phyloP scores from a whole-genome alignment of 768 basidiomycete species.

The Leucocoprinus sp. region DNA sequence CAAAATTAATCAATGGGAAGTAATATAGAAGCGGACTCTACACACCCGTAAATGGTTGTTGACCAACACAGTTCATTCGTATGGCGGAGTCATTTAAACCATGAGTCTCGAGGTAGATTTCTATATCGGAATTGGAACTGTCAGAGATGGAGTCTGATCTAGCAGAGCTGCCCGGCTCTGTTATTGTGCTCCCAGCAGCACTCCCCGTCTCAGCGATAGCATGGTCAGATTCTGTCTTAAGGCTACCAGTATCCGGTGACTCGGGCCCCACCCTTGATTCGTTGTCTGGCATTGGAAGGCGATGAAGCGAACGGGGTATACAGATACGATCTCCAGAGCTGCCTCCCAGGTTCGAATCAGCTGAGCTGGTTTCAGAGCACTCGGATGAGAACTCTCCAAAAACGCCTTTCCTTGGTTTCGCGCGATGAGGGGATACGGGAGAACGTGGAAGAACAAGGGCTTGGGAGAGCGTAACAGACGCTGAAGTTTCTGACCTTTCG shows the following conservation, averaged over 20 bases:
- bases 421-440: conserved; percentile 8
- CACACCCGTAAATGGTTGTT: conserved; percentile 11
- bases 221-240: conserved; percentile 3
- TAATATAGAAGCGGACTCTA: not conserved
- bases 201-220: conserved; percentile 4
- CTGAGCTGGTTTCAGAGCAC: not conserved
- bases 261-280: not conserved
- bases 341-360: not conserved
- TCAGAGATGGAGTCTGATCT: conserved; percentile 6
- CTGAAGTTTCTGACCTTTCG: not conserved
- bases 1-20: not conserved
- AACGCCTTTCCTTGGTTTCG: conserved; percentile 4
- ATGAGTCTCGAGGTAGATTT: conserved; percentile 28
- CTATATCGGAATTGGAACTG: conserved; percentile 20
- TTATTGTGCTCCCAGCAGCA: conserved; percentile 1
- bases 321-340: not conserved
- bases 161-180: conserved; percentile 4
- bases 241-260: not conserved
- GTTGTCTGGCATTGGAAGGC: not conserved
- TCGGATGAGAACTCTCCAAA: not conserved
- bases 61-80: conserved; percentile 16
- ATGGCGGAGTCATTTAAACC: conserved; percentile 23
- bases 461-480: not conserved
- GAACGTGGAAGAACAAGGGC: not conserved
- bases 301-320: not conserved